Conservation (phyloP, 2,329 filamentous ascomycete genomes). For the Tolypocladium guangdongense region DNA sequence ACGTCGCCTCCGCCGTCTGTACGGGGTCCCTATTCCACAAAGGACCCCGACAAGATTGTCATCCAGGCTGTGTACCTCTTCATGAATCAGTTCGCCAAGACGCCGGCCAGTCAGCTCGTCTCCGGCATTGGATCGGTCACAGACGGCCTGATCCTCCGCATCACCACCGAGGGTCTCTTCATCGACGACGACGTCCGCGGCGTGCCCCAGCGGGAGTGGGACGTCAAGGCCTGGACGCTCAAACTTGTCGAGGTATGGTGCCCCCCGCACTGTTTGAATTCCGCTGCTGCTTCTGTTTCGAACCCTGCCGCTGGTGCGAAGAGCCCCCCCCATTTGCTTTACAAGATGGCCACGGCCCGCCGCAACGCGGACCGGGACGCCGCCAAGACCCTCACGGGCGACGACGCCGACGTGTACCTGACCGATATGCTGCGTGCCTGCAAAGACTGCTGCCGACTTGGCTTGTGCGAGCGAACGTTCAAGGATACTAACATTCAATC, state of each 20-base stretch:
- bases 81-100: constrained; percentile 78
- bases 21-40: constrained; percentile 70
- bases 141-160: constrained; percentile 82
- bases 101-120: constrained; percentile 82
- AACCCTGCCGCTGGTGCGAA: constrained; percentile 26
- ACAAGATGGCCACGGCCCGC: constrained; percentile 35
- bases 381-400: constrained; percentile 43
- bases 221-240: constrained; percentile 95
- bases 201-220: constrained; percentile 95
- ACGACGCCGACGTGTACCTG: constrained; percentile 57
- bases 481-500: constrained; percentile 29
- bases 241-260: constrained; percentile 87
- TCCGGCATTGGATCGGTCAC: constrained; percentile 78
- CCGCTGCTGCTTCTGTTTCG: constrained; percentile 23
- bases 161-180: constrained; percentile 89
- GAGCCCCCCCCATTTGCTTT: constrained; percentile 32
- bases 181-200: constrained; percentile 91
- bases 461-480: constrained; percentile 34
- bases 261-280: constrained; percentile 49
- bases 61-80: constrained; percentile 90
- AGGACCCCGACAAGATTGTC: constrained; percentile 90
- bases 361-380: constrained; percentile 37
- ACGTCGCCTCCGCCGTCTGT: constrained; percentile 76
- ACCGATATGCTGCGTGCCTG: constrained; percentile 52
- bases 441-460: constrained; percentile 50